Percentiles rank a stretch among this genome's conserved stretches.
These are phyloP conservation scores for Voacanga thouarsii DNA, from an alignment of 257 asterid genomes.

Conservation along the genomic window DNA sequence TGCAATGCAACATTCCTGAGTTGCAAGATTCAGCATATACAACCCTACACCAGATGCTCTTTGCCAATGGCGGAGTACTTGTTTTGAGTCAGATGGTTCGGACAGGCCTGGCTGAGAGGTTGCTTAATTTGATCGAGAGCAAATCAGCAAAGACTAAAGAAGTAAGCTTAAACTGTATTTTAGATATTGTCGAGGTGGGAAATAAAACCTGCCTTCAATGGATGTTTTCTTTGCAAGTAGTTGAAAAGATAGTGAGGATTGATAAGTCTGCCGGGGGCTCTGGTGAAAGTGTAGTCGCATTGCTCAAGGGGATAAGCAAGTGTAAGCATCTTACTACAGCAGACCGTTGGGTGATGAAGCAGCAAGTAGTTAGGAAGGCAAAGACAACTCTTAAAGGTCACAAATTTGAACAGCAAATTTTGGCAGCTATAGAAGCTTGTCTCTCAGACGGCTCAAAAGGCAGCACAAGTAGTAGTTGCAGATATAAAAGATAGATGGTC, in stretches of 20 bases:
- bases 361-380: slow-evolving; percentile 28
- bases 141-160: slow-evolving; percentile 30
- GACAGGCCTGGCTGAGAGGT: slow-evolving; percentile 21
- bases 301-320: slow-evolving; percentile 35
- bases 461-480: slow-evolving; percentile 10
- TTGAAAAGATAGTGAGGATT: slow-evolving; percentile 26
- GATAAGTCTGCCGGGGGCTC: slow-evolving; percentile 27
- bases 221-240: slow-evolving; percentile 21
- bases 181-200: slow-evolving; percentile 33
- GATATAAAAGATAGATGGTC: slow-evolving; percentile 12
- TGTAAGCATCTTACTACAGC: slow-evolving; percentile 30
- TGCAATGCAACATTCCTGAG: slow-evolving; percentile 25
- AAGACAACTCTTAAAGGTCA: slow-evolving; percentile 28
- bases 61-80: slow-evolving; percentile 25
- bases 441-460: slow-evolving; percentile 31
- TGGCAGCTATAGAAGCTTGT: slow-evolving; percentile 27
- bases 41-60: slow-evolving; percentile 31
- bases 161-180: slow-evolving; percentile 27
- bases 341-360: slow-evolving; percentile 37
- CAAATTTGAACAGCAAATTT: slow-evolving; percentile 16
- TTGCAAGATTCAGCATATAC: slow-evolving; percentile 35
- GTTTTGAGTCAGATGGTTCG: slow-evolving; percentile 19
- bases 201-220: slow-evolving; percentile 24
- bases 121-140: slow-evolving; percentile 26
- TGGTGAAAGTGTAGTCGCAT: slow-evolving; percentile 23